Evolutionary conservation across 257 asterid genomes (phyloP), one percentile per base, ranked within the genome.

Genomic region (Orobanche coerulescens): DNA sequence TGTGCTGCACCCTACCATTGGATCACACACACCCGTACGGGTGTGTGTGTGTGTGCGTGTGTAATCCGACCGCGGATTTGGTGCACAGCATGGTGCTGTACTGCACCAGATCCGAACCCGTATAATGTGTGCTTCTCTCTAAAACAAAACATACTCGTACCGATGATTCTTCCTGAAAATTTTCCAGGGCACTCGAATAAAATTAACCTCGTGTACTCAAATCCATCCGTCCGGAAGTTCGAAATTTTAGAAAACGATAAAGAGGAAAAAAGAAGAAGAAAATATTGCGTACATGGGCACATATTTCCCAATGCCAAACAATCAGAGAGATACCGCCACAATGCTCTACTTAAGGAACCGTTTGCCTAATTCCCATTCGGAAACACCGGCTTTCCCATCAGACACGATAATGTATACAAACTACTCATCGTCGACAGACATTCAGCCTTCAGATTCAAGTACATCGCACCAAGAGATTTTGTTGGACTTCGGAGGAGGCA

Each of bases 381-480:
- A 83, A 67, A 65, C 82, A 9, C 75, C 79, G 4, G 51, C 74
- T 68, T 75, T 75, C 28, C 75, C 61, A 6, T 70, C 75, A 16
- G 81, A 77, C 72, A 74, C 75, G 51, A 79, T 76, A 61, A 71
- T 76, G 84, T 83, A 79, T 39, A 80, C 81, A 87, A 81, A 79
- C 22, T 84, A 79, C 76, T 73, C 95, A 20, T 63, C 90, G 1
- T 81, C 91, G 33, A 18, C 44, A 77, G 30, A 73, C 25, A 53
- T 71, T 36, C 71, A 73, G 34, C 75, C 78, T 0, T 72, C 91
- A 0, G 75, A 65, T 34, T 65, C 93, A 6, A 82, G 64, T 65
- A 14, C 76, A 25, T 66, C 87, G 2, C 81, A 74, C 4, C 79
- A 73, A 43, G 87, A 75, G 55, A 70, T 78, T 50, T 72, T 78